Evolutionary conservation across 176 grass and related monocot species (phyloP).

Genomic region (Themeda triandra): DNA sequence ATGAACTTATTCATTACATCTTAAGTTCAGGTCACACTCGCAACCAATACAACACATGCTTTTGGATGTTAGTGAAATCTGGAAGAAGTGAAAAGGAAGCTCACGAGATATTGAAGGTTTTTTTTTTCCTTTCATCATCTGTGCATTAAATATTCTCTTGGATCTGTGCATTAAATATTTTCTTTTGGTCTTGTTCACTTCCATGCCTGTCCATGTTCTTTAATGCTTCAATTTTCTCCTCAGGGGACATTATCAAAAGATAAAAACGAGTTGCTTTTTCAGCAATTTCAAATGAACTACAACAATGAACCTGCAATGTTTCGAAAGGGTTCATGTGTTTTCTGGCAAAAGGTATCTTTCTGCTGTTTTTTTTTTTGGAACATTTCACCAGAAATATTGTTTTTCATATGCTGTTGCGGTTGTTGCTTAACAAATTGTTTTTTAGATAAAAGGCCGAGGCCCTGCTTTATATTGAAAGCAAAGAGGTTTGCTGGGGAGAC

Average conservation of each 20-base stretch:
- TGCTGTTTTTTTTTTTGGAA: no score
- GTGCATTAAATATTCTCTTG: not conserved
- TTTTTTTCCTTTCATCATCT: no score
- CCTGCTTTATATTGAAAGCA: no score
- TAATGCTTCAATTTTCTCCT: conserved; percentile 13
- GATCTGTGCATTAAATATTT: conserved; percentile 10
- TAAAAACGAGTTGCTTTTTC: conserved; percentile 84
- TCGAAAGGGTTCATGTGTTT: conserved; percentile 66
- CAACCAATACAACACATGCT: conserved; percentile 86
- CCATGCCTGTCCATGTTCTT: conserved; percentile 1
- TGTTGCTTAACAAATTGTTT: no score
- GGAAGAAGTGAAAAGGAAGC: conserved; percentile 71
- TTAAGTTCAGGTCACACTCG: conserved; percentile 59
- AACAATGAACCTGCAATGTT: conserved; percentile 68
- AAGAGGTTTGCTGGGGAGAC: no score
- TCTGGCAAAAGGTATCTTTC: conserved; percentile 27
- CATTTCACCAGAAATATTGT: no score
- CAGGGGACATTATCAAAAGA: conserved; percentile 80
- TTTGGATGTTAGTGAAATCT: conserved; percentile 88
- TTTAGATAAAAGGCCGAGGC: no score
- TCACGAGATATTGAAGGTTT: conserved; percentile 60
- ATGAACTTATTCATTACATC: conserved; percentile 8
- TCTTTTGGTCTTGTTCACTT: conserved; percentile 23
- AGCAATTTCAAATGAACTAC: conserved; percentile 84
- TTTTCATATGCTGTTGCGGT: no score